These are phyloP conservation scores for Mesotaenium endlicherianum DNA, from an alignment of 139 green algal genomes.

Conservation along the genomic window DNA sequence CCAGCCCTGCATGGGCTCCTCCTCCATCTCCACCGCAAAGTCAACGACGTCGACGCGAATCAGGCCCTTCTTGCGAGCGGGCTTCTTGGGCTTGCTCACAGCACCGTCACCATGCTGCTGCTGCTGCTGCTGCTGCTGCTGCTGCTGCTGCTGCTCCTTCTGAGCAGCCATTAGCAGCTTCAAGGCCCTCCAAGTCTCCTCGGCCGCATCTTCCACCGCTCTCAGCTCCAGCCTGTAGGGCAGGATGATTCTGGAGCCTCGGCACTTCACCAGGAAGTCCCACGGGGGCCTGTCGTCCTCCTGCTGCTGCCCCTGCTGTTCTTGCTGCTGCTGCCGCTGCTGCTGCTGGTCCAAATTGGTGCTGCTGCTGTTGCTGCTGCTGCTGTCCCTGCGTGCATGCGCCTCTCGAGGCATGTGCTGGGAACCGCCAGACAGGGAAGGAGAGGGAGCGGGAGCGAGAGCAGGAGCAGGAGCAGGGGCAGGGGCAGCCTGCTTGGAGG, in stretches of 20 bases:
- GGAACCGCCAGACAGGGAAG: not conserved
- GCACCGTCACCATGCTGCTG: not conserved
- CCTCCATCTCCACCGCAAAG: conserved; percentile 38
- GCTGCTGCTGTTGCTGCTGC: not conserved
- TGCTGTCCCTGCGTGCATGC: not conserved
- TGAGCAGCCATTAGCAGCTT: conserved; percentile 29
- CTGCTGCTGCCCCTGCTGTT: not conserved
- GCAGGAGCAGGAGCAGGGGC: no score
- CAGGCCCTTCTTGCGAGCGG: not conserved
- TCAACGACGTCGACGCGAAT: conserved; percentile 23
- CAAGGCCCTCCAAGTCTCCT: conserved; percentile 26
- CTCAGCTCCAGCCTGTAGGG: conserved; percentile 39
- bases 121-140: not conserved
- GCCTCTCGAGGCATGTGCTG: not conserved
- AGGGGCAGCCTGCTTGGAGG: not conserved
- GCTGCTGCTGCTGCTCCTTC: not conserved
- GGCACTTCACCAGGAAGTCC: conserved; percentile 30
- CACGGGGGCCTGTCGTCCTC: not conserved
- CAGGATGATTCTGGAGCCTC: conserved; percentile 13
- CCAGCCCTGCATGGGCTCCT: conserved; percentile 48
- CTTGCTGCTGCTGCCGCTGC: not conserved
- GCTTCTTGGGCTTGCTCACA: not conserved
- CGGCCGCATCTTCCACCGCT: conserved; percentile 26
- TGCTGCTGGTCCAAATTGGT: not conserved
- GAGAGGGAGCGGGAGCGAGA: no score